Evolutionary conservation across 2,329 filamentous ascomycete genomes (phyloP).

Genomic region (Neonectria hederae): DNA sequence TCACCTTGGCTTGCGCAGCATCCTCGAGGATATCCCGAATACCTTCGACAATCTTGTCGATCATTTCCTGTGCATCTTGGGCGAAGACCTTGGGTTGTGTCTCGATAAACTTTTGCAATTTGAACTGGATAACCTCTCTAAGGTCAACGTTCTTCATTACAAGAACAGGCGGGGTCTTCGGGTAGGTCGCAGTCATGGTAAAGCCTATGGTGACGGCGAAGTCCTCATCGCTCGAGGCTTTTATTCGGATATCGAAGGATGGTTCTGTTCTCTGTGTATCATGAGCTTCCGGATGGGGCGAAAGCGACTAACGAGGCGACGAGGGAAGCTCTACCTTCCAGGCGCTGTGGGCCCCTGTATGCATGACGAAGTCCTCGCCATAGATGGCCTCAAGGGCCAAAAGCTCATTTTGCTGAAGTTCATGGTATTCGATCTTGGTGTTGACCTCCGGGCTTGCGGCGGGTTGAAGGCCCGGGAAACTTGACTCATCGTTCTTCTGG

Average conservation of each 20-base stretch:
- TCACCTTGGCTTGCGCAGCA: constrained; percentile 79
- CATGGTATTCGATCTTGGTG: constrained; percentile 74
- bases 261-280: constrained; percentile 76
- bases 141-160: constrained; percentile 73
- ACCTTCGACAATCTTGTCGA: constrained; percentile 72
- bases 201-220: constrained; percentile 78
- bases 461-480: constrained; percentile 61
- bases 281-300: constrained; percentile 36
- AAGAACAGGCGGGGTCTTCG: constrained; percentile 80
- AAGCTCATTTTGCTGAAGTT: constrained; percentile 88
- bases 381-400: constrained; percentile 89
- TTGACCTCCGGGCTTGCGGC: constrained; percentile 50
- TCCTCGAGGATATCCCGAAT: constrained; percentile 85
- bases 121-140: constrained; percentile 75
- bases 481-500: constrained; percentile 57
- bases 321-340: constrained; percentile 75
- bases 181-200: constrained; percentile 89
- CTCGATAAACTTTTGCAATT: constrained; percentile 72
- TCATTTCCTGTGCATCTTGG: constrained; percentile 65
- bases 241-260: constrained; percentile 82
- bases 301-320: constrained; percentile 26
- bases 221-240: constrained; percentile 76
- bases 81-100: constrained; percentile 65
- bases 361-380: constrained; percentile 83
- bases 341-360: constrained; percentile 75